phyloP scores from a whole-genome alignment of 2,329 filamentous ascomycete genomes.

The Aureobasidium sp. region DNA sequence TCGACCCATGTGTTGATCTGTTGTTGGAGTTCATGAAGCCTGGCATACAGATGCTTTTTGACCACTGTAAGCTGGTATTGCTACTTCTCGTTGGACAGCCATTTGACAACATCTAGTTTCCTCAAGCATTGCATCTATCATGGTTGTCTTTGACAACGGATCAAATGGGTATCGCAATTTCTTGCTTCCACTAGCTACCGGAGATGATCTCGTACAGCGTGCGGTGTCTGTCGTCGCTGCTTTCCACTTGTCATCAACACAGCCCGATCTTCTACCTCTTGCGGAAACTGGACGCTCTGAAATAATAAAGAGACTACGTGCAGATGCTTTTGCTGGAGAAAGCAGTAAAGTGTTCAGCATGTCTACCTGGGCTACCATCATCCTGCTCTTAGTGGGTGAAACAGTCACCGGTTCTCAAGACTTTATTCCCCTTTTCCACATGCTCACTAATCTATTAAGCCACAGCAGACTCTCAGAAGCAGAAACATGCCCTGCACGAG shows the following conservation, averaged over 20 bases:
- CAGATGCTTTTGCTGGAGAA: conserved; percentile 34
- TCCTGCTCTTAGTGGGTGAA: conserved; percentile 46
- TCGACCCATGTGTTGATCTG: neutral
- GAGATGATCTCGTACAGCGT: conserved; percentile 39
- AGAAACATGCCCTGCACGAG: conserved; percentile 25
- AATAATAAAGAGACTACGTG: conserved; percentile 41
- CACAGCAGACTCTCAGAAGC: conserved; percentile 4
- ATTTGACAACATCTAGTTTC: conserved; percentile 30
- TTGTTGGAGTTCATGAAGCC: conserved; percentile 10
- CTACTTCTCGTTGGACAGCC: neutral
- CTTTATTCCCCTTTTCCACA: conserved; percentile 41
- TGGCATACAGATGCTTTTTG: conserved; percentile 14
- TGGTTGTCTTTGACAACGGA: conserved; percentile 43
- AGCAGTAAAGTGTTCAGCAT: conserved; percentile 40
- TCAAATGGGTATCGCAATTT: conserved; percentile 45
- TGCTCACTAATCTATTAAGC: conserved; percentile 37
- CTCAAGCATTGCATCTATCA: conserved; percentile 41
- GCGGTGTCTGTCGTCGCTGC: conserved; percentile 46
- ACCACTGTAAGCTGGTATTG: conserved; percentile 2
- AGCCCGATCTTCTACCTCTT: conserved; percentile 33
- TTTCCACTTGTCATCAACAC: conserved; percentile 41
- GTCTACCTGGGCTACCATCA: conserved; percentile 42
- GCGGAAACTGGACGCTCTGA: conserved; percentile 42
- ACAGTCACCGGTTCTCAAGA: conserved; percentile 47
- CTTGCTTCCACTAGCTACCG: conserved; percentile 44